phyloP scores from a whole-genome alignment of 768 basidiomycete species.

The Serendipita vermifera region DNA sequence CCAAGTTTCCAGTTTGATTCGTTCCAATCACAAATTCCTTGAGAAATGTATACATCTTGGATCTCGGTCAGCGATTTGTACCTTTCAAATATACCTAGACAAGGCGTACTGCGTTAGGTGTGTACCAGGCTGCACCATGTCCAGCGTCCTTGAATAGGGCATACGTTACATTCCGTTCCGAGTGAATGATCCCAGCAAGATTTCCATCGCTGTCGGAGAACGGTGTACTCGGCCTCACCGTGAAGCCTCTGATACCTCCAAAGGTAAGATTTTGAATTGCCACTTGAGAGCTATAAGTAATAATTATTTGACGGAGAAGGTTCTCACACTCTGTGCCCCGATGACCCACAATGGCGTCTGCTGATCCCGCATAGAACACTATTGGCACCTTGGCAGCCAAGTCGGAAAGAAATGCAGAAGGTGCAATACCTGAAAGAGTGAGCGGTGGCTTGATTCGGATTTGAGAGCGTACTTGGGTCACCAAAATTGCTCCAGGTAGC shows the following conservation, averaged over 20 bases:
- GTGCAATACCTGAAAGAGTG: too few relatives aligned
- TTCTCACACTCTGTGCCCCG: slow-evolving; percentile 45
- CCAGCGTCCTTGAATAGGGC: slow-evolving; percentile 13
- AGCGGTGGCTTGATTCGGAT: too few relatives aligned
- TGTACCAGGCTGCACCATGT: slow-evolving; percentile 9
- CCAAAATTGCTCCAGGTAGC: too few relatives aligned
- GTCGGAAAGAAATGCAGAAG: too few relatives aligned
- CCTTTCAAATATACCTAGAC: too few relatives aligned
- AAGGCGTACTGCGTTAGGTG: slow-evolving; percentile 4
- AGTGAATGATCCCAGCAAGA: slow-evolving; percentile 12
- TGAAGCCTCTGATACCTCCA: slow-evolving; percentile 12
- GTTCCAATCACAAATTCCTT: slow-evolving; percentile 9
- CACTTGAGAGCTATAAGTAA: not conserved
- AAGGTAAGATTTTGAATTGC: slow-evolving; percentile 16
- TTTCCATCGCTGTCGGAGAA: slow-evolving; percentile 10
- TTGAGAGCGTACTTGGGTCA: slow-evolving; percentile 25
- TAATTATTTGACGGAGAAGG: not conserved
- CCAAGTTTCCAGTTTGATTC: slow-evolving; percentile 4
- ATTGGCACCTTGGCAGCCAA: too few relatives aligned
- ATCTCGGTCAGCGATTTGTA: too few relatives aligned
- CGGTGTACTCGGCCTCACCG: slow-evolving; percentile 6
- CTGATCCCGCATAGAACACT: slow-evolving; percentile 55
- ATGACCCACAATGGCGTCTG: slow-evolving; percentile 53
- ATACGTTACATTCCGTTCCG: slow-evolving; percentile 13
- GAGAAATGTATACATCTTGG: not conserved